Conservation (phyloP, 176 grass and related monocot species). For the Urochloa ruziziensis region DNA sequence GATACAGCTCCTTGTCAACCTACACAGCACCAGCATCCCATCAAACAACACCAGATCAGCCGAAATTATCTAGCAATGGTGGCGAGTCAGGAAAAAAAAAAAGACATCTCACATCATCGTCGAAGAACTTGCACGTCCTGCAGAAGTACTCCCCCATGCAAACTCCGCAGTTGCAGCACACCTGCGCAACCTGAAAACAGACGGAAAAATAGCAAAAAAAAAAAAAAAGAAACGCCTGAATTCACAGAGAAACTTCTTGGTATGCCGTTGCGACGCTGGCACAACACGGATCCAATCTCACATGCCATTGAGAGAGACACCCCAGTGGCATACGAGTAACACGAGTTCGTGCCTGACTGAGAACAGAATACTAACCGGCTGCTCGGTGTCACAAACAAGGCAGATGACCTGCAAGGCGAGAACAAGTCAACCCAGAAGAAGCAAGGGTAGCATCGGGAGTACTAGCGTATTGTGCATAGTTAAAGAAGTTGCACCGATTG, state of each 20-base stretch:
- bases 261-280: too few species aligned
- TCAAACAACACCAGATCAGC: neutral
- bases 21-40: constrained; percentile 4
- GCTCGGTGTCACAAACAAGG: constrained; percentile 78
- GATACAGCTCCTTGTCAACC: constrained; percentile 74
- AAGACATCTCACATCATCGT: constrained; percentile 62
- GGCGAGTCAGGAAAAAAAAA: neutral
- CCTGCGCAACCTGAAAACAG: constrained; percentile 47
- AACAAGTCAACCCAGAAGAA: neutral
- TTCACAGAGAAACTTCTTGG: neutral
- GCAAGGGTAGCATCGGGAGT: neutral
- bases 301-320: neutral
- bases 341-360: neutral
- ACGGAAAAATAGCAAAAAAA: neutral
- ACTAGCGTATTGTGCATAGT: neutral
- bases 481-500: constrained; percentile 40
- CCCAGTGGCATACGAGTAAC: neutral
- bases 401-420: constrained; percentile 59
- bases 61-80: neutral
- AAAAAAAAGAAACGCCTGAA: neutral
- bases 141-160: constrained; percentile 95
- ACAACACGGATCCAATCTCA: neutral
- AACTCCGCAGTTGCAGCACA: constrained; percentile 75
- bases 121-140: constrained; percentile 65
- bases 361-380: constrained; percentile 44